Conservation (phyloP, 139 green algal species). For the Chlamydomonas incerta region DNA sequence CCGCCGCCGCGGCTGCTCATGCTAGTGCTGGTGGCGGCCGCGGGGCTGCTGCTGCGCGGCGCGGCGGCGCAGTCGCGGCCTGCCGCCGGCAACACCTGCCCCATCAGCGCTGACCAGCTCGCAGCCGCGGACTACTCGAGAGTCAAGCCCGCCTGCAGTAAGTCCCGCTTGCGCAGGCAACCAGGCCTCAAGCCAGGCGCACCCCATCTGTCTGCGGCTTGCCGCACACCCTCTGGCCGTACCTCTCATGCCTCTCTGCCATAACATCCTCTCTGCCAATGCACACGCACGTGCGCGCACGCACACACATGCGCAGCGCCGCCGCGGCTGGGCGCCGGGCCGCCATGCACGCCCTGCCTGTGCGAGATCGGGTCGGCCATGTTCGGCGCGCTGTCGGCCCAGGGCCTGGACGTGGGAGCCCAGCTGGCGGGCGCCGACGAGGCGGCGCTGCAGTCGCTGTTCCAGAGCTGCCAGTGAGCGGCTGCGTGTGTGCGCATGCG, state of each 20-base stretch:
- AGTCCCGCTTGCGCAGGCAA: no score
- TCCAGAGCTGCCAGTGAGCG: constrained; percentile 36
- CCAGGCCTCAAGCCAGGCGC: no score
- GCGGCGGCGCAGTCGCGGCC: not conserved
- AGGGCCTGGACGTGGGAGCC: not conserved
- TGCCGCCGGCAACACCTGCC: not conserved
- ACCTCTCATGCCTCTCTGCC: no score
- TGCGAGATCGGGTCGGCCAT: constrained; percentile 35
- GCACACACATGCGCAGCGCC: not conserved
- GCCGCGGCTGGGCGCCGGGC: not conserved
- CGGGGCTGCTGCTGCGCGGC: not conserved
- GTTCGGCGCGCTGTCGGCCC: not conserved
- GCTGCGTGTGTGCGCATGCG: no score
- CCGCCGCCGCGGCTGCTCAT: no score
- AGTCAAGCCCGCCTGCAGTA: not conserved
- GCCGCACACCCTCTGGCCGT: no score
- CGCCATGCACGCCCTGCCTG: constrained; percentile 25
- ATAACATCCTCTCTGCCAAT: no score
- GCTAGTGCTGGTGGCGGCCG: no score
- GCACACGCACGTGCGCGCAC: not conserved
- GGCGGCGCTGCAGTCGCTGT: constrained; percentile 4
- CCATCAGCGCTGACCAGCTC: not conserved
- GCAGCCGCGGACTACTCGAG: constrained; percentile 3
- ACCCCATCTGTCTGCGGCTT: no score
- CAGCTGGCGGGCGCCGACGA: not conserved